Evolutionary conservation across 1,284 basidiomycete genomes (phyloP), one percentile per base, ranked within the genome.

Genomic region (Boletus hoseneyae): DNA sequence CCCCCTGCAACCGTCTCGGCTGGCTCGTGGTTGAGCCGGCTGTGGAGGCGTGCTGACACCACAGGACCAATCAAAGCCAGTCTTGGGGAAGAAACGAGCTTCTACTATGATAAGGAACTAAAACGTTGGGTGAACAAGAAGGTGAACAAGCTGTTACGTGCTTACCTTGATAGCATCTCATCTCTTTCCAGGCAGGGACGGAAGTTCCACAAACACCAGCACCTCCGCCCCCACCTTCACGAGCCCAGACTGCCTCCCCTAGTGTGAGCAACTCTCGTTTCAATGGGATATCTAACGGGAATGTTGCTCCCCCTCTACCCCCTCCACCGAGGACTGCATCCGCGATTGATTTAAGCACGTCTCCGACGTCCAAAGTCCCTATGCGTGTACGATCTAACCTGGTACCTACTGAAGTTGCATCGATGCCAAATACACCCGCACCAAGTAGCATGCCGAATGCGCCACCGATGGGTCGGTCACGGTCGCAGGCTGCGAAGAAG

Each of bases 91-190:
- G 85, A 96, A 64, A 92, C 80, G 29, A 78, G 85, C 40, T 96
- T 99, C 73, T 90, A 93, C 59, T 99, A 91, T 67, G 97, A 99
- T 69, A 86, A 90, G 61, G 93, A 97, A 19, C 79, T 89, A 55
- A 97, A 97, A 70, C 82, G 88, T 54, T 99, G 97, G 97, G 87
- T 99, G 18, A 95, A 97, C 70, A 95, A 90, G 71, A 94, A 90
- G 71, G 92, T 91, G 58, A 66, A 77, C 63, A 11, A 18, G 16
- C 53, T 6, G 25, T n/a, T 47, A 29, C 46, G 34, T 37, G 38
- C 21, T 10, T 30, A 13, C 38, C 1, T 46, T 8, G 16, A 15
- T 23, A 41, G 8, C 32, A 21, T 9, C 49, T 58, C 30, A 63
- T 40, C 6, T 3, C 27, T 29, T 45, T 50, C 3, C 58, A 91